These are phyloP conservation scores for Linderniella brevidens DNA, from an alignment of 257 asterid genomes.

Conservation along the genomic window DNA sequence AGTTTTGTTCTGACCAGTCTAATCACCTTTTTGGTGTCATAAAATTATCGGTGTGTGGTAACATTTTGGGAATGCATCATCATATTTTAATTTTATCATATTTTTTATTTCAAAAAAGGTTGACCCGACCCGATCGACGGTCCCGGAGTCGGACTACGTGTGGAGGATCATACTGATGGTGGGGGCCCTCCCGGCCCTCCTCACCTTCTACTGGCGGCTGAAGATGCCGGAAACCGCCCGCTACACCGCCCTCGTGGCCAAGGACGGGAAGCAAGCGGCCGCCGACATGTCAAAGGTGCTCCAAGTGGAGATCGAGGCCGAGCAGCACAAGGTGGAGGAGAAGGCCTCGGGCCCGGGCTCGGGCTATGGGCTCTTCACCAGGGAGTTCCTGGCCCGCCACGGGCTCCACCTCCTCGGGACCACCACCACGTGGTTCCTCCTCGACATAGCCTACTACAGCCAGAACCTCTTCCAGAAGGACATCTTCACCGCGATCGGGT, in stretches of 20 bases:
- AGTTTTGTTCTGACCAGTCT: no score
- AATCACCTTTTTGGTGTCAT: no score
- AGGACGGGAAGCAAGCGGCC: conserved; percentile 22
- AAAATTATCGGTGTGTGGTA: no score
- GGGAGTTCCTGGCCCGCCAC: conserved; percentile 16
- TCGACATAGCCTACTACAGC: conserved; percentile 27
- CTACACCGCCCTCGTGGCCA: conserved; percentile 34
- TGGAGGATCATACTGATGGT: conserved; percentile 30
- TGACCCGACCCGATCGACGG: conserved; percentile 19
- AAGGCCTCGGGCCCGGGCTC: no score
- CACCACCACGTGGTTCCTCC: conserved; percentile 28
- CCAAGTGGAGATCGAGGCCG: not conserved
- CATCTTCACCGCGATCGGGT: conserved; percentile 26
- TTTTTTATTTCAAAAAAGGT: no score
- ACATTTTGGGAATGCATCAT: no score
- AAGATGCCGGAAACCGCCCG: conserved; percentile 45
- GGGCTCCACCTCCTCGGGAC: conserved; percentile 30
- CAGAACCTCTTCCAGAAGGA: conserved; percentile 30
- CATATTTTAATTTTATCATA: no score
- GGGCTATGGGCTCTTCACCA: conserved; percentile 15
- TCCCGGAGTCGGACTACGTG: conserved; percentile 26
- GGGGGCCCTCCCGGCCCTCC: conserved; percentile 26
- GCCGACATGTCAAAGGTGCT: conserved; percentile 28
- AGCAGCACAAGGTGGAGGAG: no score
- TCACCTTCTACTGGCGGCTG: conserved; percentile 29